Percentiles rank a stretch among this genome's conserved stretches.
These are phyloP conservation scores for Cryphonectria japonica DNA, from an alignment of 2,329 filamentous ascomycete species.

Conservation along the genomic window DNA sequence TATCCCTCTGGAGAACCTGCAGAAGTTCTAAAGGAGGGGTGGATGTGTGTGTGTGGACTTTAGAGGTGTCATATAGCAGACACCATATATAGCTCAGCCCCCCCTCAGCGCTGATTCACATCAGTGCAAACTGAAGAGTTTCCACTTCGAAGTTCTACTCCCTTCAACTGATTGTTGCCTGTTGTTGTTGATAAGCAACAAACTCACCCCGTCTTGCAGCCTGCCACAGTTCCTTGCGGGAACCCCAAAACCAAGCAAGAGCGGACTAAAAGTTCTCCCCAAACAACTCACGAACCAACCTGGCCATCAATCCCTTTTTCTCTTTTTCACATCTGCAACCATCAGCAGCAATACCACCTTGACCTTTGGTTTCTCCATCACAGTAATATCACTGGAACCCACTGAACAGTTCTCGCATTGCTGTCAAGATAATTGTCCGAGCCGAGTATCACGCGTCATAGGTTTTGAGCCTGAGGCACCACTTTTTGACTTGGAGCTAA, in stretches of 20 bases:
- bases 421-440: neutral
- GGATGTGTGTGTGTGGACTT: neutral
- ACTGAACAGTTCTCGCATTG: neutral
- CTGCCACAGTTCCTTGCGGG: neutral
- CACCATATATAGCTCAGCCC: neutral
- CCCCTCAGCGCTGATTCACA: neutral
- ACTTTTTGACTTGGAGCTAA: neutral
- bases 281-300: neutral
- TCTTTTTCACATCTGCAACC: neutral
- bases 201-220: neutral
- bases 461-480: slow-evolving; percentile 1
- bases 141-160: too few species aligned
- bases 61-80: neutral
- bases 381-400: neutral
- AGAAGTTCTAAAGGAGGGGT: neutral
- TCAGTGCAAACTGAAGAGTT: neutral
- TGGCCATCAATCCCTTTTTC: neutral
- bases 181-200: too few species aligned
- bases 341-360: neutral
- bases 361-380: neutral
- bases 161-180: neutral
- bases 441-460: neutral
- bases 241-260: neutral
- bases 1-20: neutral
- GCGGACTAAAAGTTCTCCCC: neutral